A percentile compares a stretch with the other conserved stretches of the same genome.
Evolutionary conservation across 2,329 filamentous ascomycete species (phyloP).

Genomic region (Pyrenophora seminiperda): DNA sequence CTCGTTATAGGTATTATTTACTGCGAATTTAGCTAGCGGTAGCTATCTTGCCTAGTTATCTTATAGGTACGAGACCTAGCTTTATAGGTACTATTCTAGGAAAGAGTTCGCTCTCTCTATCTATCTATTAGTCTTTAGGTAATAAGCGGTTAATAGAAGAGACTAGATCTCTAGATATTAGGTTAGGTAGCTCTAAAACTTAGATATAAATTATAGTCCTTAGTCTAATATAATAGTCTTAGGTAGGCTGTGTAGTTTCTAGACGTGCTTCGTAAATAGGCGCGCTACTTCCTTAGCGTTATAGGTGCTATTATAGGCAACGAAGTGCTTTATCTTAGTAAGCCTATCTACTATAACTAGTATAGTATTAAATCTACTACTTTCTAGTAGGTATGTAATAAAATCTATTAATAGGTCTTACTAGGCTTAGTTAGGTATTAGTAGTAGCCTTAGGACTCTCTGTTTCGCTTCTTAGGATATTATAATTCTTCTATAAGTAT

Average conservation of each 20-base stretch:
- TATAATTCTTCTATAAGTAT: not conserved
- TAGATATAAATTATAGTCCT: not conserved
- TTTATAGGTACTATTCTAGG: not conserved
- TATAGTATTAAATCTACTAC: not conserved
- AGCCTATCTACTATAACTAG: not conserved
- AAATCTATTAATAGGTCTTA: not conserved
- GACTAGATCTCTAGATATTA: not conserved
- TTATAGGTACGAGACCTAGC: not conserved
- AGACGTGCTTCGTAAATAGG: not conserved
- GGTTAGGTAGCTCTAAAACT: not conserved
- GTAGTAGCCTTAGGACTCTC: constrained; percentile 2
- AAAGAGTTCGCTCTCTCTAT: not conserved
- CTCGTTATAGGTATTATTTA: not conserved
- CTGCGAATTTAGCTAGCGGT: not conserved
- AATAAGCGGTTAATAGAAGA: not conserved
- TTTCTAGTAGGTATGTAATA: not conserved
- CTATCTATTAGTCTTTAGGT: not conserved
- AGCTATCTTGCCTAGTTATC: not conserved
- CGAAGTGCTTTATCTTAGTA: not conserved
- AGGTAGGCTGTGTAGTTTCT: not conserved
- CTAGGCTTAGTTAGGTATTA: not conserved
- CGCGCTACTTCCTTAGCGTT: not conserved
- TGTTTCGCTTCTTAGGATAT: not conserved
- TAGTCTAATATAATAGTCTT: not conserved
- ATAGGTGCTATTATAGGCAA: not conserved